Evolutionary conservation across 805 yeast species (phyloP).

Genomic region (Ogataea chonburiensis): DNA sequence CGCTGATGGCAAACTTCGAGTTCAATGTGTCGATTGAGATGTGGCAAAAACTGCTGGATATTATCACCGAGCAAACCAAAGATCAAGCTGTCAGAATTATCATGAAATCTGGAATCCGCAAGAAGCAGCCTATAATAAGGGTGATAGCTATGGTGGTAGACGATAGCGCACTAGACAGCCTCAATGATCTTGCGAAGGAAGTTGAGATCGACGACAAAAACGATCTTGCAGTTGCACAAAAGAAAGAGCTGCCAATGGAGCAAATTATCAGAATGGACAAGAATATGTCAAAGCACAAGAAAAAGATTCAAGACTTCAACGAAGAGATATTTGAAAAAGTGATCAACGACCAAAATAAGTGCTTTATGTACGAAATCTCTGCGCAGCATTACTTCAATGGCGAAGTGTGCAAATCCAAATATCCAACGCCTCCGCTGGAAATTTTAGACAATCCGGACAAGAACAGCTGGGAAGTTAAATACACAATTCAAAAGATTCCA

Average conservation of each 20-base stretch:
- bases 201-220: constrained; percentile 18
- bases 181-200: constrained; percentile 23
- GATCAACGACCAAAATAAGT: constrained; percentile 13
- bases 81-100: constrained; percentile 39
- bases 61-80: constrained; percentile 33
- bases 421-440: constrained; percentile 33
- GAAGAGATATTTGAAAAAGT: constrained; percentile 17
- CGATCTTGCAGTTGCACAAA: constrained; percentile 19
- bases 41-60: constrained; percentile 45
- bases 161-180: constrained; percentile 8
- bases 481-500: constrained; percentile 22
- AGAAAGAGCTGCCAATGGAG: constrained; percentile 19
- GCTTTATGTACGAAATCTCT: constrained; percentile 38
- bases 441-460: constrained; percentile 19
- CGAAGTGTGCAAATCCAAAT: constrained; percentile 16
- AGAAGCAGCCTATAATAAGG: constrained; percentile 8
- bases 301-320: constrained; percentile 21
- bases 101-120: constrained; percentile 12
- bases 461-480: constrained; percentile 30
- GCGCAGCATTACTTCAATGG: constrained; percentile 39
- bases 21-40: constrained; percentile 59
- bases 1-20: constrained; percentile 63
- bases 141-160: constrained; percentile 22
- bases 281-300: constrained; percentile 14
- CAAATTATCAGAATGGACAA: constrained; percentile 24